Evolutionary conservation across 2,329 filamentous ascomycete genomes (phyloP).

Genomic region (Paecilomyces formosus): DNA sequence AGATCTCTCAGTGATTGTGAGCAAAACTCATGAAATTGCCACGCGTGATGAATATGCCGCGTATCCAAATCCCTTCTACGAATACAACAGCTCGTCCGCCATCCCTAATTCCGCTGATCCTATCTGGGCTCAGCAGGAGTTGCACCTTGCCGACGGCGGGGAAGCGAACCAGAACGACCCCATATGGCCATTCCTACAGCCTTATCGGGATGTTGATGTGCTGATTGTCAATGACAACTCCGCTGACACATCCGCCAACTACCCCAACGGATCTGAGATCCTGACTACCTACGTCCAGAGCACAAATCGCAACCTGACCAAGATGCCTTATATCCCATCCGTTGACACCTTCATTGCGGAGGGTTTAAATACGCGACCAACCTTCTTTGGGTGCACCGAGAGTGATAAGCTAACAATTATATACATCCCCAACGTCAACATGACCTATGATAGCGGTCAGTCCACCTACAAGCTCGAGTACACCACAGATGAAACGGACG

Average conservation of each 20-base stretch:
- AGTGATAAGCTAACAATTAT: conserved; percentile 59
- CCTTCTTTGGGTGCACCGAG: conserved; percentile 69
- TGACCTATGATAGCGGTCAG: conserved; percentile 3
- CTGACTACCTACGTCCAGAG: conserved; percentile 65
- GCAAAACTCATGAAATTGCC: conserved; percentile 8
- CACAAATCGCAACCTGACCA: conserved; percentile 51
- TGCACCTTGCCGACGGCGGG: conserved; percentile 69
- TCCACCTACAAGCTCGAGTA: conserved; percentile 7
- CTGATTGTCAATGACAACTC: conserved; percentile 72
- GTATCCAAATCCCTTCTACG: conserved; percentile 57
- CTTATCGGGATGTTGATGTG: conserved; percentile 61
- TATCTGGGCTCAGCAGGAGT: conserved; percentile 43
- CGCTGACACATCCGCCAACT: conserved; percentile 58
- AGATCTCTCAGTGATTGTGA: neutral
- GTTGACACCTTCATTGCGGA: conserved; percentile 68
- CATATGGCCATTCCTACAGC: conserved; percentile 65
- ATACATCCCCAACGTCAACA: conserved; percentile 65
- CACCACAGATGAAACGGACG: conserved; percentile 3
- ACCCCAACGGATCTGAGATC: conserved; percentile 68
- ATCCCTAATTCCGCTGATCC: conserved; percentile 36
- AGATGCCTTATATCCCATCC: conserved; percentile 64
- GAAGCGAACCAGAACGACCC: conserved; percentile 71
- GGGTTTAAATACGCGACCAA: conserved; percentile 62
- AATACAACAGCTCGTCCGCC: conserved; percentile 37
- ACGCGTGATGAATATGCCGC: conserved; percentile 38